Evolutionary conservation across 768 basidiomycete genomes (phyloP).

Genomic region (Leucogyrophana mollusca): DNA sequence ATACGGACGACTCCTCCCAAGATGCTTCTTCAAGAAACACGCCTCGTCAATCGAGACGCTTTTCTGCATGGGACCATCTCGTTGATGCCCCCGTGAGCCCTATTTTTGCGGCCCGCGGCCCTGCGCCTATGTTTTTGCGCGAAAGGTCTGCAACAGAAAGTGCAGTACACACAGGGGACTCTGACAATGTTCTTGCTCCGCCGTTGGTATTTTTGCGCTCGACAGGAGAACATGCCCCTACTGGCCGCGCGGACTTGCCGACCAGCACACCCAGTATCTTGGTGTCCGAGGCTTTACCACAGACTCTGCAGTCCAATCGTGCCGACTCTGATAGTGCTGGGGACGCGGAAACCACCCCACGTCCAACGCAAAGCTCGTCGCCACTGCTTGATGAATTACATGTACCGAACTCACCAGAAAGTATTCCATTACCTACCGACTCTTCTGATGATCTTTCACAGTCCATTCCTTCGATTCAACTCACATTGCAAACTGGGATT

Average conservation of each 20-base stretch:
- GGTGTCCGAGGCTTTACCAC: neutral
- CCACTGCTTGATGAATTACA: no score
- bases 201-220: constrained; percentile 13
- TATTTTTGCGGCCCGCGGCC: constrained; percentile 10
- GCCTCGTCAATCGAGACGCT: constrained; percentile 17
- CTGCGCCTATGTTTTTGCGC: constrained; percentile 11
- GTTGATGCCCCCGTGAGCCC: constrained; percentile 6
- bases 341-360: constrained; percentile 7
- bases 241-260: neutral
- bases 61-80: constrained; percentile 21
- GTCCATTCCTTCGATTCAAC: neutral
- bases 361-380: constrained; percentile 3
- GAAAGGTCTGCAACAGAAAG: constrained; percentile 5
- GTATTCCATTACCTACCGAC: no score
- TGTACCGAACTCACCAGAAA: no score
- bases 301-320: no score
- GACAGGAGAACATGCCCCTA: constrained; percentile 3
- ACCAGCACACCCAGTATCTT: neutral
- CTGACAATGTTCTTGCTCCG: constrained; percentile 13
- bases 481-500: neutral
- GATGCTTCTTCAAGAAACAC: constrained; percentile 23
- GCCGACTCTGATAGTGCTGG: no score
- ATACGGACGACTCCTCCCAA: constrained; percentile 29
- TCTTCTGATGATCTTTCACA: neutral
- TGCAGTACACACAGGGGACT: neutral